Base-by-base conservation (phyloP, 345 rosid genomes). In the Rhizophora apiculata region DNA sequence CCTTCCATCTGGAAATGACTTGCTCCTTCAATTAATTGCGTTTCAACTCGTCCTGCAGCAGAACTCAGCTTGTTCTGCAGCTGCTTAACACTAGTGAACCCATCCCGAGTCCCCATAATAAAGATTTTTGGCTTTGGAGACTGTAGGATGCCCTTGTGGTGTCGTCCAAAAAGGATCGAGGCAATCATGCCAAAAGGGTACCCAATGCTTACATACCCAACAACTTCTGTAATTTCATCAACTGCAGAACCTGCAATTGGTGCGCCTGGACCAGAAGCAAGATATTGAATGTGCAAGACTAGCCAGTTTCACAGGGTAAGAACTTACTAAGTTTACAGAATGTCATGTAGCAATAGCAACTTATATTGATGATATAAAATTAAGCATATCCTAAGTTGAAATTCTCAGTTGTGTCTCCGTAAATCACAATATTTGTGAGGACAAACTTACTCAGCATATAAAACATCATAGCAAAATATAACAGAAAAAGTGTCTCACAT, bases 1-100 rank as follows among this genome's bases (percentile, higher is more conserved):
- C 96, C 98, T 85, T 92, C 98, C 97, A 92, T 92, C 76, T 92
- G 92, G 74, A 96, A 96, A 73, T 92, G 99, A 60, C 98, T 79
- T 18, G 79, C 94, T 29, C 97, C 97, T 77, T 92, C 92, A 30
- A 94, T 78, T n/a, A 91, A 81, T 73, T 91, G 92, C 37, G 82
- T 83, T 72, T 94, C 93, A 0, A 74, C 81, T 1, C 85, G 89
- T 5, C 98, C 97, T 0, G 73, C 77, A 0, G 96, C 95, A 52
- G 86, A 76, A 10, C 69, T 80, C 61, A 92, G 88, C 91, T 92
- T 96, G 86, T 81, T 89, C 78, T 79, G 73, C 34, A 96, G 90
- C 86, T 96, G 97, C 64, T 78, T 83, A 21, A 96, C 92, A 7
- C 93, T 96, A 1, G 97, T 92, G 75, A 96, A 96, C 27, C 97